Conservation (phyloP, 169 alveolate genomes). For the Eimeria acervulina region DNA sequence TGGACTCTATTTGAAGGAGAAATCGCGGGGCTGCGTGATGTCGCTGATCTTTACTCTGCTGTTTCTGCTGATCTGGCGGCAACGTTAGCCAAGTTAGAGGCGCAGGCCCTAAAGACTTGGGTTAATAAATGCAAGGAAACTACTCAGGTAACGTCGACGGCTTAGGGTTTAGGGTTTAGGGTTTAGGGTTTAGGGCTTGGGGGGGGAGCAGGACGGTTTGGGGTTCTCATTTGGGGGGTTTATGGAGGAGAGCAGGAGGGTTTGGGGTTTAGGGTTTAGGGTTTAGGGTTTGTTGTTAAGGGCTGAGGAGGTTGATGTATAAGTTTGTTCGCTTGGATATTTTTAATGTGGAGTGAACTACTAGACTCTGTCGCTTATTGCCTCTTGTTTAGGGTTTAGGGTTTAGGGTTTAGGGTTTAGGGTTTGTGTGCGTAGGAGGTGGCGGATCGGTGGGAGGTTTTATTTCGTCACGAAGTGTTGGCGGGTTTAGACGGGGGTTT, state of each 20-base stretch:
- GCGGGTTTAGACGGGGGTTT: background rate
- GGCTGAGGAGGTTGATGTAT: background rate
- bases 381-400: conserved; percentile 12
- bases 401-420: conserved; percentile 29
- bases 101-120: conserved; percentile 1
- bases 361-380: too few species aligned
- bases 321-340: too few species aligned
- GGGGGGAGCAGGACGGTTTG: too few species aligned
- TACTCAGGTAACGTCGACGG: background rate
- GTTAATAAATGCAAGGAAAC: background rate
- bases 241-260: too few species aligned
- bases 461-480: conserved; percentile 37
- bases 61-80: conserved; percentile 4
- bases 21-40: background rate
- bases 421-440: conserved; percentile 47
- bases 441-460: conserved; percentile 36
- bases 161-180: conserved; percentile 36
- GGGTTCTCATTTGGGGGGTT: too few species aligned
- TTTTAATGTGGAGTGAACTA: too few species aligned
- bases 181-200: conserved; percentile 21
- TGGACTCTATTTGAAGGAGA: conserved; percentile 35
- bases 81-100: background rate
- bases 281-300: too few species aligned
- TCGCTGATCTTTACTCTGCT: background rate
- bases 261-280: too few species aligned